phyloP scores from a whole-genome alignment of 2,329 filamentous ascomycete species.

The Escovopsis sp. region DNA sequence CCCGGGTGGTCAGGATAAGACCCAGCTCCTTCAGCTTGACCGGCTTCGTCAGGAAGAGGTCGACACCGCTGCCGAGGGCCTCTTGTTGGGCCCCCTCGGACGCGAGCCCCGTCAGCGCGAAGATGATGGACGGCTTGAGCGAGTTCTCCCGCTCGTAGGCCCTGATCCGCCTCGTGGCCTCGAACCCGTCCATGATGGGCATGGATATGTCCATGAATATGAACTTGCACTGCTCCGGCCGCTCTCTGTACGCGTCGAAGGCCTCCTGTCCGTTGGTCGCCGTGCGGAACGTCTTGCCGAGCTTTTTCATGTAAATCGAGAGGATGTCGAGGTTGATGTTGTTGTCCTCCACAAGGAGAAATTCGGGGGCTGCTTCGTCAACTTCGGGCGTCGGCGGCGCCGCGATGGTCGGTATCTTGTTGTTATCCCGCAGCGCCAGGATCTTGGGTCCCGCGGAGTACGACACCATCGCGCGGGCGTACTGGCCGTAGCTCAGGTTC shows the following conservation, averaged over 20 bases:
- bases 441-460: too few species aligned
- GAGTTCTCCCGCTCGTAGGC: conserved; percentile 29
- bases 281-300: conserved; percentile 14
- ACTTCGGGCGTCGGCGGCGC: not conserved
- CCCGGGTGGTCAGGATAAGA: conserved; percentile 5
- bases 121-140: conserved; percentile 28
- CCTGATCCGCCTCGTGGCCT: conserved; percentile 34
- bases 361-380: conserved; percentile 2
- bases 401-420: not conserved
- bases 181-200: conserved; percentile 41
- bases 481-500: not conserved
- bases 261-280: conserved; percentile 22
- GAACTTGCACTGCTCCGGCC: conserved; percentile 12
- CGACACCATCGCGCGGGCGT: not conserved
- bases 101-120: conserved; percentile 33
- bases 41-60: conserved; percentile 22
- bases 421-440: not conserved
- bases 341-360: conserved; percentile 6
- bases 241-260: conserved; percentile 13
- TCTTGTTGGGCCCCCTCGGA: not conserved
- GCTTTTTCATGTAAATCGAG: conserved; percentile 20
- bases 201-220: conserved; percentile 39
- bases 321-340: conserved; percentile 10
- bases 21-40: conserved; percentile 28
- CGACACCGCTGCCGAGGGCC: not conserved